Base-by-base conservation (phyloP, 805 yeast species). In the Brettanomyces naardenensis region DNA sequence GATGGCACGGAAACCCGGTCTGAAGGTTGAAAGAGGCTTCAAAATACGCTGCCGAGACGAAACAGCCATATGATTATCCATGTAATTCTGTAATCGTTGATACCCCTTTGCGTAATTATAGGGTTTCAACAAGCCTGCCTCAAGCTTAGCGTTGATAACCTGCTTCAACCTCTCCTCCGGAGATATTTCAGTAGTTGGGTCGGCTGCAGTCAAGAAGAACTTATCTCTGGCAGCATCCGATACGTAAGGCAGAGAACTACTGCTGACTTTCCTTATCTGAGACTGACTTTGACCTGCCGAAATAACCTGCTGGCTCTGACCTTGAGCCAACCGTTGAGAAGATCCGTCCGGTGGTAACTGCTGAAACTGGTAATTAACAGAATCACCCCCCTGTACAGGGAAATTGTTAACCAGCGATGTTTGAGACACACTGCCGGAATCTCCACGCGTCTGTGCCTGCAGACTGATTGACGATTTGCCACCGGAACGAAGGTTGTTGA, bases 171-270 rank as follows among this genome's bases (percentile, higher is more conserved):
- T 70, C 54, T 88, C 97, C 53, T 89, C 97, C 0, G 97, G 95
- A 0, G 95, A 84, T 27, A 84, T 81, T 46, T 87, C 96, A 2
- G 90, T 86, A 0, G 95, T 84, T 4, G 97, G 97, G 56, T 90
- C 97, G 0, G 97, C 97, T 0, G 97, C 97, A 0, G 97, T 90
- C 35, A 90, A 63, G 63, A 90, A 89, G 61, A 90, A 90, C 58
- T 88, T 88, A 55, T 89, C 97, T 45, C 87, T 71, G 1, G 96
- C 95, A 2, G 92, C 78, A 39, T 84, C 90, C 0, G 80, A 73
- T 4, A 75, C 67, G 28, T 51, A 49, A 4, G 66, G 61, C n/a
- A n/a, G n/a, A 2, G 39, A 17, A 9, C 19, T 18, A 9, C 10
- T 23, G 11, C 10, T 11, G 7, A 7, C 26, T 23, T 23, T 11